phyloP scores from a whole-genome alignment of 2,329 filamentous ascomycete species.

The Aspergillus alliaceus region DNA sequence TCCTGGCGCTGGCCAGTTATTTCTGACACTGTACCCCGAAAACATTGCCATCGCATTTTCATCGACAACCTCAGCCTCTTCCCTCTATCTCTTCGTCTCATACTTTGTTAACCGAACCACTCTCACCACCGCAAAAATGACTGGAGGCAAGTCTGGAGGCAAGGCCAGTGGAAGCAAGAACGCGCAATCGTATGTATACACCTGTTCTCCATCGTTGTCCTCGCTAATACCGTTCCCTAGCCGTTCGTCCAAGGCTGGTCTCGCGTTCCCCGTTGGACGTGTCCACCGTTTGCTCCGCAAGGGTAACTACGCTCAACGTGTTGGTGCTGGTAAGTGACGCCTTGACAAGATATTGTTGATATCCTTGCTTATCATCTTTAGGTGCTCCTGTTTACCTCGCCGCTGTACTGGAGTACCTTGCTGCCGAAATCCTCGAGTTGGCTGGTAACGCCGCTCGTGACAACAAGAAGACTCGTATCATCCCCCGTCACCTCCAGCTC shows the following conservation, averaged over 20 bases:
- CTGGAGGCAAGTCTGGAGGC: slow-evolving; percentile 99
- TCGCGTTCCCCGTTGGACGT: slow-evolving; percentile 98
- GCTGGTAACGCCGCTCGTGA: slow-evolving; percentile 98
- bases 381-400: slow-evolving; percentile 94
- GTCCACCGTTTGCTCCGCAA: slow-evolving; percentile 98
- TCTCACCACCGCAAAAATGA: slow-evolving; percentile 77
- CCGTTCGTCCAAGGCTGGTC: slow-evolving; percentile 97
- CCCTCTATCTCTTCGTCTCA: slow-evolving; percentile 1
- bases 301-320: slow-evolving; percentile 99
- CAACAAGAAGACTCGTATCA: slow-evolving; percentile 99
- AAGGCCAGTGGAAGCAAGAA: slow-evolving; percentile 99
- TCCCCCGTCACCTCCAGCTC: slow-evolving; percentile 96
- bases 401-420: slow-evolving; percentile 45
- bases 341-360: too few relatives aligned
- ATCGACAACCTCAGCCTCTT: background rate
- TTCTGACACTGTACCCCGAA: slow-evolving; percentile 28
- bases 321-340: slow-evolving; percentile 74
- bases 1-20: slow-evolving; percentile 33
- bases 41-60: slow-evolving; percentile 11
- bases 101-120: slow-evolving; percentile 29
- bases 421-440: slow-evolving; percentile 72
- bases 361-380: slow-evolving; percentile 19
- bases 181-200: slow-evolving; percentile 94
- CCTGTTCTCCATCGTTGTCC: slow-evolving; percentile 15
- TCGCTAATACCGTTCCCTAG: slow-evolving; percentile 55